These are phyloP conservation scores for Didymella pomorum DNA, from an alignment of 2,329 filamentous ascomycete genomes.

Conservation along the genomic window DNA sequence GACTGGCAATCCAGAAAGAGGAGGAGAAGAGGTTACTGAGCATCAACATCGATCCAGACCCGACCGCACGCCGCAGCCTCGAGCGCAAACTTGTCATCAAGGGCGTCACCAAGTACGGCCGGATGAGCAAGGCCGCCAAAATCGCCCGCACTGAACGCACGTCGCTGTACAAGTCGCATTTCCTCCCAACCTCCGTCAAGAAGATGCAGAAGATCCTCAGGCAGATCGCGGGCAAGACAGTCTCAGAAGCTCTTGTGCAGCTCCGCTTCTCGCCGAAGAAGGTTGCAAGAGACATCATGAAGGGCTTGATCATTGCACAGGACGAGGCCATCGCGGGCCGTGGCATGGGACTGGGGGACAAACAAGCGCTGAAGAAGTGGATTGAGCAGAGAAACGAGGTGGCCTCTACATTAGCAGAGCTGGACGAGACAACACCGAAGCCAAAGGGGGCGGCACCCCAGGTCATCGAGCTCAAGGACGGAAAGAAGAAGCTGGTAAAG, in stretches of 20 bases:
- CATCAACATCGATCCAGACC: conserved; percentile 73
- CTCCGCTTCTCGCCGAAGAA: conserved; percentile 97
- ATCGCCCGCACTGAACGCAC: conserved; percentile 72
- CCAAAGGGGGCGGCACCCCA: conserved; percentile 53
- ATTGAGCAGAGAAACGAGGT: conserved; percentile 25
- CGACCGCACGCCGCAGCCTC: conserved; percentile 74
- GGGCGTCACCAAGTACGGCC: conserved; percentile 72
- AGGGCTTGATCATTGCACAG: conserved; percentile 80
- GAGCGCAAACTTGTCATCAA: conserved; percentile 85
- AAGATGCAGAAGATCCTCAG: conserved; percentile 86
- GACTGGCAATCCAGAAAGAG: conserved; percentile 22
- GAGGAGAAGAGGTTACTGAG: conserved; percentile 64
- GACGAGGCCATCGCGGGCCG: conserved; percentile 80
- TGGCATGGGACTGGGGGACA: conserved; percentile 78
- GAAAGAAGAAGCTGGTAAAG: conserved; percentile 72
- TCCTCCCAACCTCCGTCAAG: conserved; percentile 86
- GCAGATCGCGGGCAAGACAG: conserved; percentile 91
- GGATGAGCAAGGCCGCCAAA: conserved; percentile 70
- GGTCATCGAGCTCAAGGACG: conserved; percentile 74
- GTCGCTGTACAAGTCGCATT: conserved; percentile 68
- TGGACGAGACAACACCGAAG: conserved; percentile 34
- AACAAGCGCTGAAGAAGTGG: conserved; percentile 32
- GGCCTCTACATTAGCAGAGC: conserved; percentile 18
- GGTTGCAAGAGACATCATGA: conserved; percentile 79
- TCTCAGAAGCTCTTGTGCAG: conserved; percentile 92